Evolutionary conservation across 2,329 filamentous ascomycete species (phyloP), one percentile per base, ranked within the genome.

Genomic region (Ophiostoma fasciatum): DNA sequence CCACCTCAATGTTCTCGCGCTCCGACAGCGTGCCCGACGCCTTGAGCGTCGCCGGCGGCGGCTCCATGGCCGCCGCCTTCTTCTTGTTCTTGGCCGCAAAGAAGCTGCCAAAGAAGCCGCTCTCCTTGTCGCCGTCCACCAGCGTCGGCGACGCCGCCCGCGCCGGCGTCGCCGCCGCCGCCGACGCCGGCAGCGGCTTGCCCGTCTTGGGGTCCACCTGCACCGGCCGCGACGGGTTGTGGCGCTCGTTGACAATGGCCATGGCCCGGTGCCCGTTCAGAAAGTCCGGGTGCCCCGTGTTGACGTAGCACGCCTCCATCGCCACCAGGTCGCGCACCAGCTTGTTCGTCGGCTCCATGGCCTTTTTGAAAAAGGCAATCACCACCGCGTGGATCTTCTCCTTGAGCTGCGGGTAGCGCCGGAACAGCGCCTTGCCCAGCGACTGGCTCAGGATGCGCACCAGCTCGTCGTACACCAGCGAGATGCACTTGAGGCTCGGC

Each of bases 61-160:
- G 69, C 57, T 98, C 90, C 90, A 98, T 98, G 32, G 88, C 87
- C n/a, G 90, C 90, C 63, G 93, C 92, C 78, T 94, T 96, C 74
- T 98, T 98, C 77, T 96, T 98, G 66, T 96, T 98, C 74, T 96
- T 98, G 53, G 83, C 87, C 10, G 90, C 84, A 55, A 94, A 98
- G 72, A 98, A 98, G 52, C 83, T 93, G 48, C 90, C 90, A 50
- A 98, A 98, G 71, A 98, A 98, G 26, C 88, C 85, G 41, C 70
- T 64, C 53, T 82, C 82, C 36, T 58, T 57, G 42, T 57, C 59
- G 28, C 54, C 47, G 29, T 74, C 62, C 34, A 60, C 54, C 36
- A 84, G 62, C 27, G 78, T 80, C 7, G 84, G 90, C 53, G 78
- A 93, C 37, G 71, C 71, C 29, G 82, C 74, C 44, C 85, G 77